Evolutionary conservation across 2,329 filamentous ascomycete species (phyloP).

Genomic region (Cryphonectria carpinicola): DNA sequence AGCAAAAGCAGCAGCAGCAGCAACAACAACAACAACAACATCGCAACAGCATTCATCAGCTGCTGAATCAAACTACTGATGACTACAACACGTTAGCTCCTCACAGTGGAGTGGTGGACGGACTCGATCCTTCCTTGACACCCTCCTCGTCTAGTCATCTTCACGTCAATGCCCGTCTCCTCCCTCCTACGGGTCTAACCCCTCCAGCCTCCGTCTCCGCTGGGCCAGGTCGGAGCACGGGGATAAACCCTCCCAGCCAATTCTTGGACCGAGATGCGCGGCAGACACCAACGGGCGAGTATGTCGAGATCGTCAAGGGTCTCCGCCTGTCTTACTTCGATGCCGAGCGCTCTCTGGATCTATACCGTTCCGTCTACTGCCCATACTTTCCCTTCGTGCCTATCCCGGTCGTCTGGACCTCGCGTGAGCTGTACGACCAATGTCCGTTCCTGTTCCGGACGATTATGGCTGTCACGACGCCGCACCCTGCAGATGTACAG

Average conservation of each 20-base stretch:
- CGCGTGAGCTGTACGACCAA: constrained; percentile 38
- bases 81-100: neutral
- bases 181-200: constrained; percentile 14
- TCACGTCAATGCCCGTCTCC: constrained; percentile 17
- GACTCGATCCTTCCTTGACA: constrained; percentile 12
- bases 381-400: constrained; percentile 46
- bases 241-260: neutral
- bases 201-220: constrained; percentile 12
- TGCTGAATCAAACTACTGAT: constrained; percentile 26
- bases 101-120: constrained; percentile 11
- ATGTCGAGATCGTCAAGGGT: constrained; percentile 42
- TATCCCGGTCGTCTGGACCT: constrained; percentile 33
- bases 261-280: constrained; percentile 1
- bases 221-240: constrained; percentile 5
- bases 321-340: constrained; percentile 40
- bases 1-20: constrained; percentile 1
- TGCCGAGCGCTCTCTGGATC: constrained; percentile 38
- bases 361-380: constrained; percentile 40
- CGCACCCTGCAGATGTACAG: constrained; percentile 39
- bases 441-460: constrained; percentile 44
- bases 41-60: constrained; percentile 27
- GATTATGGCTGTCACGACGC: constrained; percentile 41
- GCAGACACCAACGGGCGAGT: constrained; percentile 5
- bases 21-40: neutral
- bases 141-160: constrained; percentile 18